Base-by-base conservation (phyloP, 352 stramenopile species). In the Pythium periplocum region DNA sequence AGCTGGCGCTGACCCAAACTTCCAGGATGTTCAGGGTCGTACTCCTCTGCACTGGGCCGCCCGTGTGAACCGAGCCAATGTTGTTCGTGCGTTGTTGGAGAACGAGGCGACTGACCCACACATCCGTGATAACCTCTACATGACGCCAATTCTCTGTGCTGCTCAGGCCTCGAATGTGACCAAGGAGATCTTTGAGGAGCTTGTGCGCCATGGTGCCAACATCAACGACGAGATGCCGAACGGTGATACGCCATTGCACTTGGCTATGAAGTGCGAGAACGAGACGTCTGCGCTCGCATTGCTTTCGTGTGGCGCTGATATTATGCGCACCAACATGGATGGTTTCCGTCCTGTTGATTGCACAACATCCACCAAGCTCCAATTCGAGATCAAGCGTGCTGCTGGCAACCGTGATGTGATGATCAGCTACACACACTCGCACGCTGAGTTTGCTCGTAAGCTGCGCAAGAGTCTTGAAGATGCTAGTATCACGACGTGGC, bases 401-500 rank as follows among this genome's bases (percentile, higher is more conserved):
- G 81, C 81, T 0, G 83, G 83, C 4, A 81, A 85, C 38, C 83
- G 83, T 34, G 83, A 94, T 45, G 83, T 94, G 10, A 92, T 94
- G 81, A 94, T 94, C 60, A 90, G 75, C 55, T 94, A 94, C 67
- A 92, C 83, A 17, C 83, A 91, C 59, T 90, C 83, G 12, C 81
- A 90, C 52, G 60, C 64, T 37, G 73, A 87, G 49, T 91, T 93
- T 63, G 83, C 80, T 4, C 68, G 70, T 3, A 84, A 87, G 45
- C 66, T 90, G 55, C 79, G 79, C 11, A 65, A 83, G 53, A 80
- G 68, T 37, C 68, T 93, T 17, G 83, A 93, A 58, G 62, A 73
- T 45, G 80, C 75, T 10, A 89, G 80, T 44, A 62, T 93, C 46
- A 93, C 83, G 41, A 79, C 74, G 9, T 93, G 78, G 83, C 68